These are phyloP conservation scores for Sphagnum contortum DNA, from an alignment of 225 moss, liverwort and hornwort genomes.

Conservation along the genomic window DNA sequence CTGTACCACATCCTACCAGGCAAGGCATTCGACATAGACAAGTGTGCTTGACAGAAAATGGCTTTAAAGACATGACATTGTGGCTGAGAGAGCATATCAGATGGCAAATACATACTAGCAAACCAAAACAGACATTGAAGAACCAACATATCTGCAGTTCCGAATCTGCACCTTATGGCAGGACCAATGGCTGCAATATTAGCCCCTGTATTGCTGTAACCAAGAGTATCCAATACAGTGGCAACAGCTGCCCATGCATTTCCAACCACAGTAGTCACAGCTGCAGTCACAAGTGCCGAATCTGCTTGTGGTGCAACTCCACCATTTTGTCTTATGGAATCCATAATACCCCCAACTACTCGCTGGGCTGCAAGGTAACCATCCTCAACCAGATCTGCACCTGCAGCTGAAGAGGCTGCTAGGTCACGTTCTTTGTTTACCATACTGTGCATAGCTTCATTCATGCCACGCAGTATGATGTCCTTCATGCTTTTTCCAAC, in stretches of 20 bases:
- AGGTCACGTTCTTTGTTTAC: slow-evolving; percentile 57
- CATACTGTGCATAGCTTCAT: slow-evolving; percentile 50
- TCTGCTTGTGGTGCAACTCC: slow-evolving; percentile 66
- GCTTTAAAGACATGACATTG: too few relatives aligned
- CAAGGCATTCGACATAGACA: too few relatives aligned
- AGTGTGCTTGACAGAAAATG: too few relatives aligned
- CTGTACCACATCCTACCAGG: too few relatives aligned
- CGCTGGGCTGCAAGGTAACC: slow-evolving; percentile 55
- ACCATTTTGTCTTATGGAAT: slow-evolving; percentile 72
- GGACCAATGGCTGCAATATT: slow-evolving; percentile 28
- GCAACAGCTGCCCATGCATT: slow-evolving; percentile 53
- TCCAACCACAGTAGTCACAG: slow-evolving; percentile 48
- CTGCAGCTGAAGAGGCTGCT: slow-evolving; percentile 14
- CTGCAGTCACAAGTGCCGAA: slow-evolving; percentile 68
- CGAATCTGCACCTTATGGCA: slow-evolving; percentile 32
- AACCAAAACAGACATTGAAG: too few relatives aligned
- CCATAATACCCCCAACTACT: slow-evolving; percentile 67
- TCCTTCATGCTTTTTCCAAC: slow-evolving; percentile 64
- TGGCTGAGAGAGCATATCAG: too few relatives aligned
- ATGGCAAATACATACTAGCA: too few relatives aligned
- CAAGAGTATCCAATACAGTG: slow-evolving; percentile 61
- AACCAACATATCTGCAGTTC: too few relatives aligned
- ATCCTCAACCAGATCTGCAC: slow-evolving; percentile 61
- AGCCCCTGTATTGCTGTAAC: slow-evolving; percentile 35
- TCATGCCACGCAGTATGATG: slow-evolving; percentile 49